Evolutionary conservation across 208 protist genomes (phyloP), one percentile per base, ranked within the genome.

Genomic region (Crithidia expoeki): DNA sequence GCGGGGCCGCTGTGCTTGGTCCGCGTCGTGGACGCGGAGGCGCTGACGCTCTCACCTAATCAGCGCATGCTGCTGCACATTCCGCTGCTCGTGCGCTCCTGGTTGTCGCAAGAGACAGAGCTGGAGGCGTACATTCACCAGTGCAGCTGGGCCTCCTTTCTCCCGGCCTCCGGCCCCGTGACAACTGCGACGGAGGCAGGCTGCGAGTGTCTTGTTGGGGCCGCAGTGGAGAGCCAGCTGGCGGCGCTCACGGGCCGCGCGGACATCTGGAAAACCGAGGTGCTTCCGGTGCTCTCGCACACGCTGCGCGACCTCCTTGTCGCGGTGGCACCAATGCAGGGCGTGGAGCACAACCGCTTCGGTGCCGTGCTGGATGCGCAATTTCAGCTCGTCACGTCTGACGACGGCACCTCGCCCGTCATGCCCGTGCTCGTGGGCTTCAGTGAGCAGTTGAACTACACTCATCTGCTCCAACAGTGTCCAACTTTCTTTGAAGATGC

Each of bases 271-370:
- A 14, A 38, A 36, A 33, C 51, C 9, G 64, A 70, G 64, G 64
- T 70, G 64, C 1, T 61, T 5, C 64, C 64, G 12, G 64, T 57
- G 9, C 28, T 70, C 34, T 32, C 50, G 30, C 52, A 53, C 52
- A 60, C 42, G 28, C 36, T 61, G 30, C 51, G 64, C 38, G 64
- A 60, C 28, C 30, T 70, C 19, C 53, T 70, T 0, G 64, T 28
- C 4, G 52, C 64, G 28, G 64, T 70, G 53, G 36, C 21, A 28
- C 64, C 64, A 21, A 61, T 61, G 36, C 68, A 76, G 52, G 68
- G 69, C 46, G 67, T 78, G 4, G 83, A 88, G 57, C 84, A 79
- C 67, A 34, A 64, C 5, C 68, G 76, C 27, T 70, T 71, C 27
- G 79, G 76, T 55, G 64, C 64, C n/a, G 64, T 70, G 40, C 55